Evolutionary conservation across 208 protist species (phyloP).

Genomic region (Porcisia deanei): DNA sequence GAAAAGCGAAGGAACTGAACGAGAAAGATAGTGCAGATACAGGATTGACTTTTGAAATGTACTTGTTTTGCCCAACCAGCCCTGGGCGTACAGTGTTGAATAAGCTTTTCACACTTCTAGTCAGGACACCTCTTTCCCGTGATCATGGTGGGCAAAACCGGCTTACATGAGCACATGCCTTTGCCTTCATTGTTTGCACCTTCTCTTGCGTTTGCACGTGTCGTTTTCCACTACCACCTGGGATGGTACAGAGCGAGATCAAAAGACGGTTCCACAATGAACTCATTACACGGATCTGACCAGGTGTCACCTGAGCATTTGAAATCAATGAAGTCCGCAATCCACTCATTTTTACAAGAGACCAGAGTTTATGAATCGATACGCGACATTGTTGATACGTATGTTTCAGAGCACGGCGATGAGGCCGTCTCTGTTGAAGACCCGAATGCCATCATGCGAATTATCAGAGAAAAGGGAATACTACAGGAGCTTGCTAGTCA

Average conservation of each 20-base stretch:
- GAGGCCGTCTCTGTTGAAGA: slow-evolving; percentile 31
- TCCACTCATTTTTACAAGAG: slow-evolving; percentile 83
- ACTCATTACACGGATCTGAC: slow-evolving; percentile 18
- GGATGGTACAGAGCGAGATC: not conserved
- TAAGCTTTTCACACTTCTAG: not conserved
- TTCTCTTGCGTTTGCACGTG: not conserved
- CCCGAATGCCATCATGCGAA: slow-evolving; percentile 77
- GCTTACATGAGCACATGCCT: not conserved
- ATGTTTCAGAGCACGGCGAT: slow-evolving; percentile 67
- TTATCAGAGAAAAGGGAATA: slow-evolving; percentile 85
- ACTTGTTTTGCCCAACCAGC: not conserved
- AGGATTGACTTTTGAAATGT: not conserved
- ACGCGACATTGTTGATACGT: slow-evolving; percentile 87
- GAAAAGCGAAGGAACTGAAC: slow-evolving; percentile 1
- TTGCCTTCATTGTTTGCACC: not conserved
- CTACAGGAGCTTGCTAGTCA: slow-evolving; percentile 69
- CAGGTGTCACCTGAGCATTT: slow-evolving; percentile 52
- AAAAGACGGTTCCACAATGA: slow-evolving; percentile 21
- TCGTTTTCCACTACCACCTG: not conserved
- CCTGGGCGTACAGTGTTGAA: not conserved
- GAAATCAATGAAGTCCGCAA: slow-evolving; percentile 71
- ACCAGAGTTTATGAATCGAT: slow-evolving; percentile 89
- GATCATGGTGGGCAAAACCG: not conserved
- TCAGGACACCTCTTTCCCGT: not conserved
- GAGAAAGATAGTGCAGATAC: not conserved